Evolutionary conservation across 2,329 filamentous ascomycete species (phyloP).

Genomic region (Eutypella sp.): DNA sequence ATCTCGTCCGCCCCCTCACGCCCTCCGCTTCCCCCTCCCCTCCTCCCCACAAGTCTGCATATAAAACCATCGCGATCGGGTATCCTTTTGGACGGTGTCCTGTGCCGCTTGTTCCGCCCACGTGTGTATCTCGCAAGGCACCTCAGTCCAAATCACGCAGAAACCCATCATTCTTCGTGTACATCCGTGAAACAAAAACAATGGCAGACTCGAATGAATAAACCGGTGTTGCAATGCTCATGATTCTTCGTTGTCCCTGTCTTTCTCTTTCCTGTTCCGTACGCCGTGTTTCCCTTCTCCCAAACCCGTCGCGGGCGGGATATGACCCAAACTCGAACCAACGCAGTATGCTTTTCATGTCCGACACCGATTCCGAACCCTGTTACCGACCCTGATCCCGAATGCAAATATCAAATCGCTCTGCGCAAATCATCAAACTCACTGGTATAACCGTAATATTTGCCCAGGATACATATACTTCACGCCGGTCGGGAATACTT

Average conservation of each 20-base stretch:
- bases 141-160: not conserved
- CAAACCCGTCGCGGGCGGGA: conserved; percentile 7
- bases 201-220: too few relatives aligned
- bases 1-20: not conserved
- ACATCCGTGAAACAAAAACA: not conserved
- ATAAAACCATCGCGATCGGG: not conserved
- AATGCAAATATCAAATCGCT: conserved; percentile 16
- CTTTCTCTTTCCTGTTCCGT: conserved; percentile 16
- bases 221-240: conserved; percentile 13
- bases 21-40: not conserved
- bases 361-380: conserved; percentile 12
- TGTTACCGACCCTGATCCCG: conserved; percentile 13
- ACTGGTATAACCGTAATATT: conserved; percentile 10
- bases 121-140: not conserved
- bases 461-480: conserved; percentile 6
- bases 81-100: not conserved
- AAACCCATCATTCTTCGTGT: not conserved
- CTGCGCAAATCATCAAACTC: conserved; percentile 9
- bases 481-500: not conserved
- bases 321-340: conserved; percentile 16
- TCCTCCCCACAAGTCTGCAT: not conserved
- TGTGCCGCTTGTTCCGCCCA: not conserved
- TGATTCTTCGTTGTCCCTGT: conserved; percentile 11
- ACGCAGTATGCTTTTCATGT: conserved; percentile 23
- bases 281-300: conserved; percentile 18